Evolutionary conservation across 2,329 filamentous ascomycete genomes (phyloP), one percentile per base, ranked within the genome.

Genomic region (Aspergillus hiratsukae): DNA sequence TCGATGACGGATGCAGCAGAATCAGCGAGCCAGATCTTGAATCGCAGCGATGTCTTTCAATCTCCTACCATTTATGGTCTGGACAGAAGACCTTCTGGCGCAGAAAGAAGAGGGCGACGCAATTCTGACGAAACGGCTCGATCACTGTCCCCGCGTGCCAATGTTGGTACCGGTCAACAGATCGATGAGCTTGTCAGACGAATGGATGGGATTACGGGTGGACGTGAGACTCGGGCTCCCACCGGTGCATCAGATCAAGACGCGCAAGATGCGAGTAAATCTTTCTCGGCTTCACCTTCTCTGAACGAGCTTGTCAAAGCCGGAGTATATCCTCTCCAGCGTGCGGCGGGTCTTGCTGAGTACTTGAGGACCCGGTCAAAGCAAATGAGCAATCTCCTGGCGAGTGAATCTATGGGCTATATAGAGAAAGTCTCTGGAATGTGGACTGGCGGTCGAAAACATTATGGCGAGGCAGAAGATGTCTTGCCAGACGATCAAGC

Each of bases 361-460:
- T 96, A 91, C 69, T 78, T 97, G 52, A 90, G 89, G 67, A 87
- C 82, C 55, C 86, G 89, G 23, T 88, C 91, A 23, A 89, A 89
- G 63, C 85, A 86, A 35, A 90, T 97, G 86, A 90, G 90, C 58
- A 90, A 81, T 28, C 76, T 96, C 8, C 76, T 97, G 48, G 90
- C 93, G 6, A 90, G 88, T 0, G 92, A 97, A 71, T 95, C 93
- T 0, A 96, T 96, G 87, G 91, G 91, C 1, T 97, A 97, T 69
- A 88, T 96, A 31, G 92, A 95, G 69, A 97, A 97, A 72, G 92
- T 97, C 0, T 96, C 93, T 0, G 93, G 91, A 40, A 97, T 97
- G 89, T 94, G 94, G 86, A 90, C 91, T 63, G 94, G 94, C 35
- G 90, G 90, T 11, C 87, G 88, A 65, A 91, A 88, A 66, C 93